These are phyloP conservation scores for Dimargaris xerosporica DNA, from an alignment of 192 early-diverging fungal genomes.

Conservation along the genomic window DNA sequence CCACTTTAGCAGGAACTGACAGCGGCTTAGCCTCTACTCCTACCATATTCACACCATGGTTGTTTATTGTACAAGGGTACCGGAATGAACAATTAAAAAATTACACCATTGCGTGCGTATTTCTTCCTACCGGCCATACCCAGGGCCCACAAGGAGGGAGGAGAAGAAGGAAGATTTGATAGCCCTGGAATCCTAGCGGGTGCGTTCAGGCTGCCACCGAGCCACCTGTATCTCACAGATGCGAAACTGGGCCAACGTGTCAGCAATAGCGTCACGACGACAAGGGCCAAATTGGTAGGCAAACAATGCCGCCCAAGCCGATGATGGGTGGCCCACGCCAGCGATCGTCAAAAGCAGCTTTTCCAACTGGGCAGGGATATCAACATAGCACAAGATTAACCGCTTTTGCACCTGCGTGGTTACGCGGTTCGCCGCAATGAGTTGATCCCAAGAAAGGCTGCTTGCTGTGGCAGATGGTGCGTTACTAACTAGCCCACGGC, in stretches of 20 bases:
- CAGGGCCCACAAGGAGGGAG: no score
- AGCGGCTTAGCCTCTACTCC: no score
- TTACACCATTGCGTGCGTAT: no score
- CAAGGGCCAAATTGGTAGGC: no score
- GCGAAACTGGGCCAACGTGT: neutral
- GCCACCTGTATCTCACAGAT: neutral
- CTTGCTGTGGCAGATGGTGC: neutral
- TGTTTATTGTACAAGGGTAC: no score
- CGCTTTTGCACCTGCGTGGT: conserved; percentile 22
- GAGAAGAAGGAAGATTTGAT: no score
- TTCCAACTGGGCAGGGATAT: neutral
- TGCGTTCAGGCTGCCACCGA: neutral
- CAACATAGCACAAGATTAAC: conserved; percentile 25
- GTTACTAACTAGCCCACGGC: neutral
- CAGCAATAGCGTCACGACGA: neutral
- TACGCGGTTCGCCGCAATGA: conserved; percentile 20
- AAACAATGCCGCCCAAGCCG: no score
- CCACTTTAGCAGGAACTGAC: no score
- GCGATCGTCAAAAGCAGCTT: neutral
- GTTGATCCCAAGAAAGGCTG: neutral
- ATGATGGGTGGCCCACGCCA: no score
- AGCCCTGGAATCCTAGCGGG: neutral
- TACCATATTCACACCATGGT: no score
- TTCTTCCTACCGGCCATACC: no score
- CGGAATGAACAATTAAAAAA: no score